phyloP scores from a whole-genome alignment of 306 rosid genomes.

The Vicia sativa region DNA sequence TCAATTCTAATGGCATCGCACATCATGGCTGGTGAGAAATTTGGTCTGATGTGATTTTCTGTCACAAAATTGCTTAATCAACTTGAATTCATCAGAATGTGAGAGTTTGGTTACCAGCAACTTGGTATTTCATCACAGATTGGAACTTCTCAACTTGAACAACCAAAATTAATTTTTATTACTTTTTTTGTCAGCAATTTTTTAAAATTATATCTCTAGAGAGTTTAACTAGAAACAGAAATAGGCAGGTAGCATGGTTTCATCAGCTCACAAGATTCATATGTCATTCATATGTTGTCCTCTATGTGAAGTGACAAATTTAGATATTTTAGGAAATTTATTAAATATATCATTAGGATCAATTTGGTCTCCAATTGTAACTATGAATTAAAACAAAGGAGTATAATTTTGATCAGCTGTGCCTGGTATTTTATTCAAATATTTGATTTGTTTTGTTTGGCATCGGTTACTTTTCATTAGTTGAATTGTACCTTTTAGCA shows the following conservation, averaged over 20 bases:
- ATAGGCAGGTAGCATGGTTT: conserved; percentile 32
- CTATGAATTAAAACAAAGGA: conserved; percentile 30
- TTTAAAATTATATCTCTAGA: not conserved
- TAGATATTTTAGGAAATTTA: conserved; percentile 14
- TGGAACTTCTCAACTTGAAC: conserved; percentile 32
- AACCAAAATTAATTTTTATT: not conserved
- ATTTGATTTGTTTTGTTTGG: conserved; percentile 3
- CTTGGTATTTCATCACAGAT: conserved; percentile 7
- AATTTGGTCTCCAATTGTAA: conserved; percentile 41
- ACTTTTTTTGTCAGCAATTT: not conserved
- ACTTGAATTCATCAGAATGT: conserved; percentile 10
- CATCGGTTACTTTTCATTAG: no score
- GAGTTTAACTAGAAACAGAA: conserved; percentile 9
- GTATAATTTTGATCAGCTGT: conserved; percentile 37
- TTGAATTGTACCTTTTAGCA: no score
- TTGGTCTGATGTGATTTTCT: not conserved
- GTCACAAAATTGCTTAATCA: not conserved
- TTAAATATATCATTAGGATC: not conserved
- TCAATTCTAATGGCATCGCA: not conserved
- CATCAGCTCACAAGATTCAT: conserved; percentile 26
- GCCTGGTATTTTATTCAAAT: conserved; percentile 5
- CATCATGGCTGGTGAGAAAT: conserved; percentile 8
- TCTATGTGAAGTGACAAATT: conserved; percentile 22
- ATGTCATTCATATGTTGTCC: conserved; percentile 30
- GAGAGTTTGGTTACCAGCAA: conserved; percentile 12